phyloP scores from a whole-genome alignment of 225 moss, liverwort and hornwort genomes.

The Pleurozium schreberi region DNA sequence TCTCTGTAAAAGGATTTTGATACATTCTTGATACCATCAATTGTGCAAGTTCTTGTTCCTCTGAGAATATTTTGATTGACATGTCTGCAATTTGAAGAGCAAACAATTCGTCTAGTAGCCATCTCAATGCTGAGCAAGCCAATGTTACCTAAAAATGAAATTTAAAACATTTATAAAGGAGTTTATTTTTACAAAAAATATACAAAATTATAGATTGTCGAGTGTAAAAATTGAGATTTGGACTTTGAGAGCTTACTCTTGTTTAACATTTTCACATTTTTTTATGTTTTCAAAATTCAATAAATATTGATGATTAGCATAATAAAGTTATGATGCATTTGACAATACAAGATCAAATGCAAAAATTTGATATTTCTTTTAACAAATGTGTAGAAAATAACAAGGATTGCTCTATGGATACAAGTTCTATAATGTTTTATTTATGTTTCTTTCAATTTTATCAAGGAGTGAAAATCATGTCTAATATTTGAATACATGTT shows the following conservation, averaged over 20 bases:
- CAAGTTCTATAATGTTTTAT: neutral
- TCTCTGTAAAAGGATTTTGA: conserved; percentile 94
- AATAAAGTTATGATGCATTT: neutral
- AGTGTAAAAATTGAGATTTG: neutral
- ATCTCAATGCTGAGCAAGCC: conserved; percentile 77
- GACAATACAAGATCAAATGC: neutral
- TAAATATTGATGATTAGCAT: too few species aligned
- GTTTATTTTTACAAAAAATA: too few species aligned
- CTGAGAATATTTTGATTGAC: conserved; percentile 69
- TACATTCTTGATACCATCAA: conserved; percentile 87
- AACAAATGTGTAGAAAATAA: neutral
- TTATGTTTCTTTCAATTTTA: neutral
- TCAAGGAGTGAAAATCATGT: too few species aligned
- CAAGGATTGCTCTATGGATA: neutral
- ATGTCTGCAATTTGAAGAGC: conserved; percentile 88
- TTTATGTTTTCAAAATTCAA: neutral
- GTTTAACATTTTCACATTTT: neutral
- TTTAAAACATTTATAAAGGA: neutral
- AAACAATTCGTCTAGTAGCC: conserved; percentile 89
- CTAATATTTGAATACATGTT: too few species aligned
- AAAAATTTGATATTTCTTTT: neutral
- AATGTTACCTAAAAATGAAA: conserved; percentile 42
- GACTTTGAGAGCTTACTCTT: rapidly evolving
- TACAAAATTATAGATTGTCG: neutral
- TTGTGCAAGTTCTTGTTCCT: conserved; percentile 88